Base-by-base conservation (phyloP, 345 rosid genomes). In the Gossypium thurberi region DNA sequence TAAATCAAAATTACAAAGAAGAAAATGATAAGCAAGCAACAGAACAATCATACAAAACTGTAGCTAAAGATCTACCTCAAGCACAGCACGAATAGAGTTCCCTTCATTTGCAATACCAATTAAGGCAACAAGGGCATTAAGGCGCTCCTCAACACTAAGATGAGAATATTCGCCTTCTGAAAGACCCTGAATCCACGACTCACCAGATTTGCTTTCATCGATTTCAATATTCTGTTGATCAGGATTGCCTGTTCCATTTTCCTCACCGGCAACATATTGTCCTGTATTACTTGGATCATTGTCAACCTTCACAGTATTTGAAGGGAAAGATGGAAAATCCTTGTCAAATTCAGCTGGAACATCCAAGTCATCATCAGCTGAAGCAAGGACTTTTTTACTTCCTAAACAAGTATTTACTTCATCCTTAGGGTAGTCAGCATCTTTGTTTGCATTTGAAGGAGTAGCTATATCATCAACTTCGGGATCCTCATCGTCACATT, bases 61-160 rank as follows among this genome's bases (percentile, higher is more conserved):
- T 72, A 83, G 25, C 61, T 69, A 12, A 53, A 65, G 1, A 51
- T 59, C 82, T 78, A 96, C 99, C 99, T 96, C 99, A 42, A 96
- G 98, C 68, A 82, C 85, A 76, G 92, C 81, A 63, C 99, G 93
- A 68, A 96, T 85, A 53, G 92, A 83, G 74, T 89, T 96, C 78
- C 99, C 99, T 87, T 96, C 99, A 76, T 93, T 96, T 74, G 90
- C 97, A 75, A 96, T 76, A 73, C 97, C 89, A 65, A 91, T 91
- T 78, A 96, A 83, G 14, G 85, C 81, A 79, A 88, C 95, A 80
- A 96, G 89, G 42, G 95, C 98, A 85, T 83, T 78, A 51, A 93
- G 91, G 75, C 98, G 96, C 85, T 96, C 99, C 83, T 96, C 92
- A 70, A 96, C 97, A 83, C 91, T 85, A 65, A 96, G 90, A 89